Conservation (phyloP, 441 rosid genomes). For the Bocquillonia castaneifolia region DNA sequence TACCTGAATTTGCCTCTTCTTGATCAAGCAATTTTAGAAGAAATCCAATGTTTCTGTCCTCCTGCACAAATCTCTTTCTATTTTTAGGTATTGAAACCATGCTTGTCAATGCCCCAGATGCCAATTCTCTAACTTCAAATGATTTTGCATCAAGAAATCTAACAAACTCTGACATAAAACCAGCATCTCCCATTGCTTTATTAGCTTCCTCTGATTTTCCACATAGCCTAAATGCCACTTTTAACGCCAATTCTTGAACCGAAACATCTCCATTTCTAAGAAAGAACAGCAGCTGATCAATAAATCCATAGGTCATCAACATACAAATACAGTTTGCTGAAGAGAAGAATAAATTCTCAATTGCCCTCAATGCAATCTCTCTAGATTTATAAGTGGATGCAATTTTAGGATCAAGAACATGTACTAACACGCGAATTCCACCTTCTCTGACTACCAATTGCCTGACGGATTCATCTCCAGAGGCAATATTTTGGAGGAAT, state of each 20-base stretch:
- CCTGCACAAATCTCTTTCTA: slow-evolving; percentile 64
- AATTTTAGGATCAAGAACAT: slow-evolving; percentile 48
- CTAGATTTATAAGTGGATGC: slow-evolving; percentile 49
- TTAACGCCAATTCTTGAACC: slow-evolving; percentile 69
- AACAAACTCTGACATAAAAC: slow-evolving; percentile 75
- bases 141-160: slow-evolving; percentile 82
- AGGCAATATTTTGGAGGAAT: slow-evolving; percentile 52
- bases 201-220: slow-evolving; percentile 60
- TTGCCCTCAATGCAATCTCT: slow-evolving; percentile 55
- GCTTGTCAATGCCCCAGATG: slow-evolving; percentile 55
- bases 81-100: slow-evolving; percentile 58
- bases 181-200: slow-evolving; percentile 67
- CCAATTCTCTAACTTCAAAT: slow-evolving; percentile 65
- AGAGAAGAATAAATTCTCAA: slow-evolving; percentile 66
- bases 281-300: slow-evolving; percentile 50
- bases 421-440: slow-evolving; percentile 57
- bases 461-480: slow-evolving; percentile 55
- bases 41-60: slow-evolving; percentile 52
- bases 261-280: slow-evolving; percentile 61
- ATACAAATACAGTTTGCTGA: slow-evolving; percentile 36
- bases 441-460: slow-evolving; percentile 53
- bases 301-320: slow-evolving; percentile 49
- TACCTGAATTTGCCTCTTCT: slow-evolving; percentile 50
- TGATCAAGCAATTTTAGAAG: slow-evolving; percentile 63
- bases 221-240: slow-evolving; percentile 58